phyloP scores from a whole-genome alignment of 768 basidiomycete species.

The Boletus edulis region DNA sequence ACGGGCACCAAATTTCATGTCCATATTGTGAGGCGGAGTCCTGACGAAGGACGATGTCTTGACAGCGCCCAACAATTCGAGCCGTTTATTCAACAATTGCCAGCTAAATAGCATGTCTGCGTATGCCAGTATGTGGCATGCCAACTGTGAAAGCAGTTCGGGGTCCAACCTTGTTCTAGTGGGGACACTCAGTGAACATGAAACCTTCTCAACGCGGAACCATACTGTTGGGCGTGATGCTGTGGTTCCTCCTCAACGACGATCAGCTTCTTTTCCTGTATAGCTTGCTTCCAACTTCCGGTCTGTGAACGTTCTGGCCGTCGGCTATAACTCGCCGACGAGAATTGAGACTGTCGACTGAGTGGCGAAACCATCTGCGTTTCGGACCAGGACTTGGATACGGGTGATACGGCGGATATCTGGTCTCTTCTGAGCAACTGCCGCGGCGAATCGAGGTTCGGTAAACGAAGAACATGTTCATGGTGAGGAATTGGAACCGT shows the following conservation, averaged over 20 bases:
- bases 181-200: neutral
- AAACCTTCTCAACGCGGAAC: neutral
- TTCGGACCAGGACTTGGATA: slow-evolving; percentile 62
- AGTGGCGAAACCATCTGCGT: slow-evolving; percentile 29
- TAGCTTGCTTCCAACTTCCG: slow-evolving; percentile 26
- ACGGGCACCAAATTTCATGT: slow-evolving; percentile 35
- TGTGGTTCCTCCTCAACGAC: slow-evolving; percentile 28
- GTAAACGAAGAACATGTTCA: slow-evolving; percentile 19
- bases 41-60: slow-evolving; percentile 29
- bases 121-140: slow-evolving; percentile 63
- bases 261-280: slow-evolving; percentile 40
- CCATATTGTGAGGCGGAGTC: slow-evolving; percentile 28
- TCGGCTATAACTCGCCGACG: slow-evolving; percentile 40
- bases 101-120: slow-evolving; percentile 75
- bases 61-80: slow-evolving; percentile 71
- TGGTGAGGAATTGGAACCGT: slow-evolving; percentile 25
- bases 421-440: slow-evolving; percentile 29
- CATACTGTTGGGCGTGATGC: slow-evolving; percentile 13
- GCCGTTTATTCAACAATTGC: slow-evolving; percentile 66
- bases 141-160: slow-evolving; percentile 39
- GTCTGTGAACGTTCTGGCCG: slow-evolving; percentile 43
- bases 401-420: slow-evolving; percentile 25
- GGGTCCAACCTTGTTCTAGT: slow-evolving; percentile 13
- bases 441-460: slow-evolving; percentile 29
- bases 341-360: slow-evolving; percentile 37